Base-by-base conservation (phyloP, 371 early-diverging fungal genomes). In the Cokeromyces recurvatus region DNA sequence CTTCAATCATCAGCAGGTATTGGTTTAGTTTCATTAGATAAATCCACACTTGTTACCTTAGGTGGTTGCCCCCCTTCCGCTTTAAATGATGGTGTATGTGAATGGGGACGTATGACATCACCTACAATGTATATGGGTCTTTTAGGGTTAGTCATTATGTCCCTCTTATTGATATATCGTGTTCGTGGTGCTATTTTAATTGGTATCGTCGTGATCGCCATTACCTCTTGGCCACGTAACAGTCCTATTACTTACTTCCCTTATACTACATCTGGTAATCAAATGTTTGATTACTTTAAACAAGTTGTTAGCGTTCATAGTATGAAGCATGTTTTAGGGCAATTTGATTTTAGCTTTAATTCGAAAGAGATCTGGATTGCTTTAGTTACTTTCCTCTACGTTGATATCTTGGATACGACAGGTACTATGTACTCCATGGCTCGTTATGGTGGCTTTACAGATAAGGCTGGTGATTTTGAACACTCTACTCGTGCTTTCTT, bases 351-450 rank as follows among this genome's bases (percentile, higher is more conserved):
- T 52, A 73, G 82, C 37, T 51, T 85, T 24, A 59, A 59, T 5
- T 61, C 70, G 21, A 72, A 78, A 31, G 78, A 85, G n/a, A 71
- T 87, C 21, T 90, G 90, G 90, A 65, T 87, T 42, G 87, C 89
- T 12, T 64, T 90, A 42, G 68, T 90, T 39, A 90, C 89, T 0
- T 84, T 90, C 53, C 59, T 89, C 14, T 87, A 86, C 38, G 87
- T 90, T 34, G 90, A 90, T 57, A 84, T 90, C 37, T 61, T 90
- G 53, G 89, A 89, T 59, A 81, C 85, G 22, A 89, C 89, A 0
- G 88, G 88, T 14, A 86, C 85, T 14, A 60, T 90, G 72, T 88
- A 82, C 39, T 84, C 86, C 7, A 86, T 89, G 82, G 86, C 86
- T 9, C 75, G 75, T 41, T 90, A 87, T 60, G 88, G 82, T 58